phyloP scores from a whole-genome alignment of 345 rosid species.

The Eucalyptus coolabah region DNA sequence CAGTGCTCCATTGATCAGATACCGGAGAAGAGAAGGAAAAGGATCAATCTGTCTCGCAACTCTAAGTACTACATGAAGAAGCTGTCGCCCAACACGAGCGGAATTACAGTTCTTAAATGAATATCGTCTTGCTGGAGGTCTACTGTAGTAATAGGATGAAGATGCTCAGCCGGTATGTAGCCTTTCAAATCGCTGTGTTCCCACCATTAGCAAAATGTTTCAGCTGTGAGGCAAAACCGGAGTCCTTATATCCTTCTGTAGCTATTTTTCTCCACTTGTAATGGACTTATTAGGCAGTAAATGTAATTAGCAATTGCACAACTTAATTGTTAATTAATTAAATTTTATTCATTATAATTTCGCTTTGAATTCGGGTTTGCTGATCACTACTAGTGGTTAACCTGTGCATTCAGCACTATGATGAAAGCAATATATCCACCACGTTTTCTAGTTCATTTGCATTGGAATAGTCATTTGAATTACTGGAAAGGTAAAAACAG shows the following conservation, averaged over 20 bases:
- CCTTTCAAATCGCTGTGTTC: neutral
- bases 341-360: neutral
- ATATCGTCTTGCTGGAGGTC: neutral
- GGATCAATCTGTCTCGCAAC: slow-evolving; percentile 62
- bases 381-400: neutral
- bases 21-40: slow-evolving; percentile 57
- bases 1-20: slow-evolving; percentile 65
- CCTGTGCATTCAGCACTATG: neutral
- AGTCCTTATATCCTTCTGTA: neutral
- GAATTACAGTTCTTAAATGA: slow-evolving; percentile 16
- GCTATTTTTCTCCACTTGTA: neutral
- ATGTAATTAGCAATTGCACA: neutral
- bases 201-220: neutral
- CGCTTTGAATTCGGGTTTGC: neutral
- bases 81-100: slow-evolving; percentile 56
- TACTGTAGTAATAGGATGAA: neutral
- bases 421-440: neutral
- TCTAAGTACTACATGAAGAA: slow-evolving; percentile 83
- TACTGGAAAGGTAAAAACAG: neutral
- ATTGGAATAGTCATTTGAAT: neutral
- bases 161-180: neutral
- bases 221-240: neutral
- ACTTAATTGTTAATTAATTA: neutral
- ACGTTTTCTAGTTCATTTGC: neutral
- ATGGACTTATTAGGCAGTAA: neutral